Evolutionary conservation across 2,329 filamentous ascomycete species (phyloP).

Genomic region (Colletotrichum theobromicola): DNA sequence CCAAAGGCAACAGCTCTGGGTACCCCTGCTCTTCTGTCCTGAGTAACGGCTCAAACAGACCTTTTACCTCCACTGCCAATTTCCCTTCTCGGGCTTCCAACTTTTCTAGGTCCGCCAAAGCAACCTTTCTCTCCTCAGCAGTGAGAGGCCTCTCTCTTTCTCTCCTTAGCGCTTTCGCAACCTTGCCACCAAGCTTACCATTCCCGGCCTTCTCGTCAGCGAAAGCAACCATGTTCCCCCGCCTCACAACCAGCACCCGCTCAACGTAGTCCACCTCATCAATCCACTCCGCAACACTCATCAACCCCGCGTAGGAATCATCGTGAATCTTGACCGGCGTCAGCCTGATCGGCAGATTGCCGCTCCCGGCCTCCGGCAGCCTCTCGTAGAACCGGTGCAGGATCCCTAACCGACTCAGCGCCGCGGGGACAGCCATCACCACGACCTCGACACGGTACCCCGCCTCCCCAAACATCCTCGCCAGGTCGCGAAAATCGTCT

Average conservation of each 20-base stretch:
- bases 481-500: constrained; percentile 43
- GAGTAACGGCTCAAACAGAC: constrained; percentile 28
- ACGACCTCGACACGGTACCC: constrained; percentile 45
- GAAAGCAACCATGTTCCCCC: constrained; percentile 41
- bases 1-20: constrained; percentile 23
- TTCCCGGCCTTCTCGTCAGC: background rate
- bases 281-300: constrained; percentile 40
- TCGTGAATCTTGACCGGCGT: constrained; percentile 51
- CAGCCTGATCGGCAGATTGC: constrained; percentile 41
- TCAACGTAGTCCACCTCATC: constrained; percentile 35
- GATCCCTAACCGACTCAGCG: constrained; percentile 47
- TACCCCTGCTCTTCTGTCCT: background rate
- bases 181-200: constrained; percentile 6
- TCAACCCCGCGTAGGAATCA: constrained; percentile 46
- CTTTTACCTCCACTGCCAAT: constrained; percentile 28
- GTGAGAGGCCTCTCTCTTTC: constrained; percentile 35
- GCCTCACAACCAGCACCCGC: constrained; percentile 42
- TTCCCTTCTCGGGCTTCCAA: constrained; percentile 26
- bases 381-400: constrained; percentile 42
- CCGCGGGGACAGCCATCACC: constrained; percentile 46
- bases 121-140: constrained; percentile 26
- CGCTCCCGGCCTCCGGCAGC: constrained; percentile 37
- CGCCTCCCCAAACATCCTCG: constrained; percentile 33
- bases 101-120: constrained; percentile 28
- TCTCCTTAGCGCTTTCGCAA: constrained; percentile 26